Percentiles rank a stretch among this genome's conserved stretches.
Evolutionary conservation across 345 rosid species (phyloP).

Genomic region (Lepidium aucheri): DNA sequence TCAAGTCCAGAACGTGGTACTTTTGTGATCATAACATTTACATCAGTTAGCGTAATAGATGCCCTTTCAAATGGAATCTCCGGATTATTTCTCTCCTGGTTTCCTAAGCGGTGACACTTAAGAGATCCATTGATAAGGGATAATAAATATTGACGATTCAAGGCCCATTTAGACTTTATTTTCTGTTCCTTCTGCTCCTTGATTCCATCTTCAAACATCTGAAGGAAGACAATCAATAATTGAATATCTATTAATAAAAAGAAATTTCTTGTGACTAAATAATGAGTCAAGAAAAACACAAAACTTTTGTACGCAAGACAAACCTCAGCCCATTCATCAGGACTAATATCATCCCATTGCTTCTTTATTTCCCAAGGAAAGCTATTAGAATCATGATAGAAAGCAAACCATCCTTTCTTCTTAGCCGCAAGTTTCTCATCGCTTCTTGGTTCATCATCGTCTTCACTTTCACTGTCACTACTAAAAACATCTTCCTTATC

Average conservation of each 20-base stretch:
- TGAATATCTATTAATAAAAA: not conserved
- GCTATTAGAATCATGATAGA: constrained; percentile 85
- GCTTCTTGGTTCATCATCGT: constrained; percentile 51
- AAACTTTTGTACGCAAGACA: constrained; percentile 21
- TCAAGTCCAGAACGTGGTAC: constrained; percentile 29
- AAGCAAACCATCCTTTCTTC: constrained; percentile 89
- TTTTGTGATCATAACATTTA: constrained; percentile 76
- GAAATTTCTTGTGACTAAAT: constrained; percentile 3
- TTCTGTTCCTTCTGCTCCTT: constrained; percentile 46
- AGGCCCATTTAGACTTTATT: constrained; percentile 62
- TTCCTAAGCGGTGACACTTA: constrained; percentile 93
- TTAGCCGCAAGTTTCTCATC: constrained; percentile 62
- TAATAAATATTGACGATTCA: constrained; percentile 62
- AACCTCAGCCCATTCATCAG: constrained; percentile 94
- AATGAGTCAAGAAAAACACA: not conserved
- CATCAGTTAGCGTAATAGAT: constrained; percentile 71
- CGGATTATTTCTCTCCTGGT: constrained; percentile 85
- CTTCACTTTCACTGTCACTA: constrained; percentile 83
- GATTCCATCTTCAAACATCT: constrained; percentile 98
- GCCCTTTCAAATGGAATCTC: constrained; percentile 95
- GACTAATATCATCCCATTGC: constrained; percentile 88
- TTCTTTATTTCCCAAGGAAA: constrained; percentile 75
- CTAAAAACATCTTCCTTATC: constrained; percentile 82
- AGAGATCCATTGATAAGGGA: constrained; percentile 92
- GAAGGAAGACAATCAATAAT: constrained; percentile 10